Conservation (phyloP, 2,329 filamentous ascomycete genomes). For the Penicillium capsulatum region DNA sequence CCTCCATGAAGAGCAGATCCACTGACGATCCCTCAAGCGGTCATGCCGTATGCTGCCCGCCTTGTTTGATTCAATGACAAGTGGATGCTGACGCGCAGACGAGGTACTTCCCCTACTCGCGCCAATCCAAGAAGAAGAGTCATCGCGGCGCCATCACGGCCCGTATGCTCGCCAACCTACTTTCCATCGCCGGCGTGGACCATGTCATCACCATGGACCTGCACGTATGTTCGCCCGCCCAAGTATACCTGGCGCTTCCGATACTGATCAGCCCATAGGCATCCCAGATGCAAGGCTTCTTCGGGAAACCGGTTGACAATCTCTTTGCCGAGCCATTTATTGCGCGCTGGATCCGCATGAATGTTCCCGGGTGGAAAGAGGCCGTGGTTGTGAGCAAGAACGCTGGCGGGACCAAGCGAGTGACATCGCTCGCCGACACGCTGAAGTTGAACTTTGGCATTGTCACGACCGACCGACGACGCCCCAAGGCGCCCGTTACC, state of each 20-base stretch:
- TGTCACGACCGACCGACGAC: slow-evolving; percentile 61
- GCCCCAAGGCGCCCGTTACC: slow-evolving; percentile 48
- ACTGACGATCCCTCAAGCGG: slow-evolving; percentile 33
- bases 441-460: slow-evolving; percentile 97
- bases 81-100: slow-evolving; percentile 37
- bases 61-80: slow-evolving; percentile 25
- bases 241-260: not conserved
- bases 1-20: not conserved
- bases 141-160: slow-evolving; percentile 95
- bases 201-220: slow-evolving; percentile 97
- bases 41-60: slow-evolving; percentile 45
- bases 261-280: slow-evolving; percentile 45
- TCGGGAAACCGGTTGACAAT: slow-evolving; percentile 95
- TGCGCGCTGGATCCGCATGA: slow-evolving; percentile 88
- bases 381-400: slow-evolving; percentile 98
- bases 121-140: slow-evolving; percentile 98
- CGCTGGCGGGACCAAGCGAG: slow-evolving; percentile 91
- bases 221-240: slow-evolving; percentile 58
- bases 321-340: slow-evolving; percentile 93
- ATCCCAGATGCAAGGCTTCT: slow-evolving; percentile 99
- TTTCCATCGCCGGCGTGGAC: slow-evolving; percentile 89
- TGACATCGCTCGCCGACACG: slow-evolving; percentile 91
- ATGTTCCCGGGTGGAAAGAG: slow-evolving; percentile 79
- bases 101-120: slow-evolving; percentile 94
- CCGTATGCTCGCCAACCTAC: slow-evolving; percentile 91